These are phyloP conservation scores for Ustilago trichophora DNA, from an alignment of 1,284 basidiomycete species.

Conservation along the genomic window DNA sequence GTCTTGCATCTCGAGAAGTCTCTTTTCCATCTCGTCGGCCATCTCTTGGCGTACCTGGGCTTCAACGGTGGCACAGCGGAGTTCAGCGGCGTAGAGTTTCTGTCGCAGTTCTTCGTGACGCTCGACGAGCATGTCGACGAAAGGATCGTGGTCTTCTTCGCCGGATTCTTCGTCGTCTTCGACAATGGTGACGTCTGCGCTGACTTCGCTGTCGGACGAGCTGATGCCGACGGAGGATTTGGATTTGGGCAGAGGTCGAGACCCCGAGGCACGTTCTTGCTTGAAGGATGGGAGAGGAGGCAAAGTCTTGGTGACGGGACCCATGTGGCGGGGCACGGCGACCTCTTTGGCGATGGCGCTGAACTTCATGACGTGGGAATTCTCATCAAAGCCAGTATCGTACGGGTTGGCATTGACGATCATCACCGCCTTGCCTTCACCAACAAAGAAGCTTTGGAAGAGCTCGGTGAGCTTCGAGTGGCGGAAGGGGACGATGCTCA, in stretches of 20 bases:
- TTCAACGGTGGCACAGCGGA: conserved; percentile 84
- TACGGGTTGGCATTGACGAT: conserved; percentile 98
- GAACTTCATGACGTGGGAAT: conserved; percentile 97
- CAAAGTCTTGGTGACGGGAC: conserved; percentile 20
- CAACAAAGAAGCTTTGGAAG: conserved; percentile 95
- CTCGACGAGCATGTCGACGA: conserved; percentile 82
- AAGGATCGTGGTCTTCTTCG: conserved; percentile 77
- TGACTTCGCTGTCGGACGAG: conserved; percentile 66
- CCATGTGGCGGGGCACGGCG: conserved; percentile 71
- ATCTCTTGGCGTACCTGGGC: conserved; percentile 90
- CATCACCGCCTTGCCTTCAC: conserved; percentile 76
- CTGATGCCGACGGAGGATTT: conserved; percentile 19
- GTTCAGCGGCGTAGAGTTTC: conserved; percentile 80
- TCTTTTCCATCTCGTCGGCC: conserved; percentile 84
- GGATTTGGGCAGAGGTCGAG: conserved; percentile 20
- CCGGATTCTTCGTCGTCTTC: conserved; percentile 58
- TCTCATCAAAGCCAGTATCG: conserved; percentile 97
- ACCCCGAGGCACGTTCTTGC: conserved; percentile 5
- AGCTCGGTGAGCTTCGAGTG: conserved; percentile 96
- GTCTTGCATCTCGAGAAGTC: conserved; percentile 81
- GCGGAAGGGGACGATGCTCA: conserved; percentile 87
- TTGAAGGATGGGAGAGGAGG: conserved; percentile 24
- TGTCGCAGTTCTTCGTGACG: conserved; percentile 62
- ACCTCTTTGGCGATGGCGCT: conserved; percentile 91
- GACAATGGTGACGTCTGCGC: conserved; percentile 59